A percentile compares a stretch with the other conserved stretches of the same genome.
phyloP scores from a whole-genome alignment of 2,329 filamentous ascomycete genomes.

The Harringtonia aguacate region DNA sequence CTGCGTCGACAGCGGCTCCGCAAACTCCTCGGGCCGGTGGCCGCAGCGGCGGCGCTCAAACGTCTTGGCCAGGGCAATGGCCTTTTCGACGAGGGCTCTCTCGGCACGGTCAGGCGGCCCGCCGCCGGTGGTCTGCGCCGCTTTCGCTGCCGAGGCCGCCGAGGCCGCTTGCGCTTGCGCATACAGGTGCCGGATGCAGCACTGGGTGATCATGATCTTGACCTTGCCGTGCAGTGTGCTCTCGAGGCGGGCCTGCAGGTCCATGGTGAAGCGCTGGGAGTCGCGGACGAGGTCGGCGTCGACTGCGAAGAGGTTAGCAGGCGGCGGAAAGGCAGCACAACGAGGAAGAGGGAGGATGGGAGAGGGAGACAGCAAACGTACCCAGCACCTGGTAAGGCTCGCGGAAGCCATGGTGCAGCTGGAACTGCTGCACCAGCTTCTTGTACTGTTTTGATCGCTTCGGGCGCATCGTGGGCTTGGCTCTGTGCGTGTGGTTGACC shows the following conservation, averaged over 20 bases:
- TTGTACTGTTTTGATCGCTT: slow-evolving; percentile 40
- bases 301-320: slow-evolving; percentile 33
- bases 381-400: slow-evolving; percentile 86
- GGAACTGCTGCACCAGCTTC: slow-evolving; percentile 91
- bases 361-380: slow-evolving; percentile 22
- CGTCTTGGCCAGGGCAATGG: slow-evolving; percentile 65
- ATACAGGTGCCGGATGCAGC: slow-evolving; percentile 16
- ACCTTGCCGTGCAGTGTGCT: slow-evolving; percentile 78
- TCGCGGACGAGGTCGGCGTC: slow-evolving; percentile 80
- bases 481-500: background rate
- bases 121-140: no score
- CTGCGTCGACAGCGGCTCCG: slow-evolving; percentile 55
- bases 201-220: slow-evolving; percentile 49
- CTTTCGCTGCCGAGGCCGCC: slow-evolving; percentile 13
- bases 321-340: no score
- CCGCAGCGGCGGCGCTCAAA: slow-evolving; percentile 66
- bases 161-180: slow-evolving; percentile 2
- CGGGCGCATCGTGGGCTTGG: slow-evolving; percentile 9
- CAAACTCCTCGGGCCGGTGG: slow-evolving; percentile 62
- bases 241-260: slow-evolving; percentile 65
- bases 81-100: no score
- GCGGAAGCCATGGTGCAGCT: slow-evolving; percentile 78
- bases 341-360: background rate
- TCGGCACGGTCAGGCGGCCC: no score
- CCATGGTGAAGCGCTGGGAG: slow-evolving; percentile 78